Evolutionary conservation across 1,139 yeast genomes (phyloP).

Genomic region (Taphrina populina): DNA sequence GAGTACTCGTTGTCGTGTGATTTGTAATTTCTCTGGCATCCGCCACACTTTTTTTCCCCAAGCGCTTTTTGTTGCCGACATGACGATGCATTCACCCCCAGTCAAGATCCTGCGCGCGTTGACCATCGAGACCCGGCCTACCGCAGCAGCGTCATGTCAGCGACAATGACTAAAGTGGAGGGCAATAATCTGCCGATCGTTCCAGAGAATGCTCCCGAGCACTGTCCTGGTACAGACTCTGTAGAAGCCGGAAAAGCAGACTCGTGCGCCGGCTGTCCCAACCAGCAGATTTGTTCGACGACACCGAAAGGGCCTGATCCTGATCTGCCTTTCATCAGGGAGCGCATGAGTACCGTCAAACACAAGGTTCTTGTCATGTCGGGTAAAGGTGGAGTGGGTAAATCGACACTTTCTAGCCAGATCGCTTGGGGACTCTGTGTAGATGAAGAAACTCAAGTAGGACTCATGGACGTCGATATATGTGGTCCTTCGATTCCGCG

Average conservation of each 20-base stretch:
- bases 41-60: too few species aligned
- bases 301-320: conserved; percentile 95
- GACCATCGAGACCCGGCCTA: too few species aligned
- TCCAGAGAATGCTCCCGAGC: conserved; percentile 51
- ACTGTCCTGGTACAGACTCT: conserved; percentile 97
- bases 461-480: conserved; percentile 94
- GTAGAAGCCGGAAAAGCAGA: conserved; percentile 90
- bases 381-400: conserved; percentile 99
- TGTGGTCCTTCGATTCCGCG: conserved; percentile 97
- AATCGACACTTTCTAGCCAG: conserved; percentile 93
- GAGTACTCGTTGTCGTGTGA: too few species aligned
- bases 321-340: conserved; percentile 75
- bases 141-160: neutral
- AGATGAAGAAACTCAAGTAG: conserved; percentile 81
- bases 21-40: too few species aligned
- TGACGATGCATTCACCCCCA: too few species aligned
- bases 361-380: conserved; percentile 85
- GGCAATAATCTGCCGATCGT: conserved; percentile 29
- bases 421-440: conserved; percentile 93
- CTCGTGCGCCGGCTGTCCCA: conserved; percentile 94
- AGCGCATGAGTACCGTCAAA: conserved; percentile 63
- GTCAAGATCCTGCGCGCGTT: too few species aligned
- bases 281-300: conserved; percentile 82
- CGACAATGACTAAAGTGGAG: conserved; percentile 6
- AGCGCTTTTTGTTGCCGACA: too few species aligned